Evolutionary conservation across 768 basidiomycete species (phyloP).

Genomic region (Lyophyllum semitale): DNA sequence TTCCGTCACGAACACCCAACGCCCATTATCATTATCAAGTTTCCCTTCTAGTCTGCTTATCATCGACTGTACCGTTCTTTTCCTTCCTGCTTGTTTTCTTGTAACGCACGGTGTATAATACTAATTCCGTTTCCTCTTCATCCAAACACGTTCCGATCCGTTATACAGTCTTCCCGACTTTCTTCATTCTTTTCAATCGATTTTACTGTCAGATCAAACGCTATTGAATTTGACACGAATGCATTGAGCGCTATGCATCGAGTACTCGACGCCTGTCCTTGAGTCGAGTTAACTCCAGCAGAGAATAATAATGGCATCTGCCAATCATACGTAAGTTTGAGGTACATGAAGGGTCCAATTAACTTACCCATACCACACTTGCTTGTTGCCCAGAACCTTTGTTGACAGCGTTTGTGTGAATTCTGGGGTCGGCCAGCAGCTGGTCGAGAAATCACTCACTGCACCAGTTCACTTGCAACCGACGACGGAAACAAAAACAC

Average conservation of each 20-base stretch:
- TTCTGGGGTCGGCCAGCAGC: too few species aligned
- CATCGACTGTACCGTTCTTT: slow-evolving; percentile 4
- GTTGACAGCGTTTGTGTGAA: too few species aligned
- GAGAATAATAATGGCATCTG: too few species aligned
- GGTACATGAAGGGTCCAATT: too few species aligned
- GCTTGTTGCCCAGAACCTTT: too few species aligned
- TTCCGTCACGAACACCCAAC: slow-evolving; percentile 1
- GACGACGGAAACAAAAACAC: background rate
- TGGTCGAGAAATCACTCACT: too few species aligned
- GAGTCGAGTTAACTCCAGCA: too few species aligned
- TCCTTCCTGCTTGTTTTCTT: slow-evolving; percentile 3
- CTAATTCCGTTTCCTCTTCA: background rate
- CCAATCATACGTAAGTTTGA: too few species aligned
- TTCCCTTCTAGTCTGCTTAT: slow-evolving; percentile 1
- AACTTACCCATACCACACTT: too few species aligned
- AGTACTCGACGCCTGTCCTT: too few species aligned
- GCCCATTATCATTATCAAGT: slow-evolving; percentile 8
- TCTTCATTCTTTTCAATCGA: background rate
- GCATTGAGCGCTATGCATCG: too few species aligned
- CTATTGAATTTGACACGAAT: background rate
- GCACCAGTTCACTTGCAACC: too few species aligned
- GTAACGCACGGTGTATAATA: slow-evolving; percentile 8
- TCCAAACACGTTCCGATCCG: background rate
- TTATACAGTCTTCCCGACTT: background rate
- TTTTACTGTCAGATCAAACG: background rate